These are phyloP conservation scores for Datura wrightii DNA, from an alignment of 257 asterid genomes.

Conservation along the genomic window DNA sequence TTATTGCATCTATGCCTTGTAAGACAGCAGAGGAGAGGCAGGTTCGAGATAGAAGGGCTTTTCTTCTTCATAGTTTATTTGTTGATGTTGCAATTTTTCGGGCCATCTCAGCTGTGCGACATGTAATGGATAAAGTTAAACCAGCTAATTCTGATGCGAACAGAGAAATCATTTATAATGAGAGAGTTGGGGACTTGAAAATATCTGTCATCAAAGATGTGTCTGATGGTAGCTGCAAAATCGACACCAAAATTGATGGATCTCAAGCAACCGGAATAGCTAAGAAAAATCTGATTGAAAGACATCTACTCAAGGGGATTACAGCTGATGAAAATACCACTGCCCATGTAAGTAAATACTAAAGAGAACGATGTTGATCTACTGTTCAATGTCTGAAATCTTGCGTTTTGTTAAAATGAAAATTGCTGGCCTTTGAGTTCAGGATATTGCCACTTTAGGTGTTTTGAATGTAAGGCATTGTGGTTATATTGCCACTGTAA, in stretches of 20 bases:
- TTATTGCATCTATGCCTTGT: constrained; percentile 93
- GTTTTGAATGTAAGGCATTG: constrained; percentile 72
- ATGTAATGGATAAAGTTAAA: constrained; percentile 67
- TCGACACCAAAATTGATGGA: constrained; percentile 94
- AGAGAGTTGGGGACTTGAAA: constrained; percentile 80
- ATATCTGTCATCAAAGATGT: constrained; percentile 75
- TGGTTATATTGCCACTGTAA: constrained; percentile 81
- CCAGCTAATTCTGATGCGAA: constrained; percentile 47
- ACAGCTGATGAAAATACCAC: constrained; percentile 95
- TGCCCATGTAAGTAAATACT: constrained; percentile 75
- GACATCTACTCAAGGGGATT: constrained; percentile 93
- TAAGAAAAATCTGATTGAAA: constrained; percentile 65
- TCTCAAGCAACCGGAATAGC: constrained; percentile 69
- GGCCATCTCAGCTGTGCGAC: constrained; percentile 74
- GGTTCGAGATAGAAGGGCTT: constrained; percentile 87
- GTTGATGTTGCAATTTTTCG: constrained; percentile 92
- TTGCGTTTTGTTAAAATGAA: background rate
- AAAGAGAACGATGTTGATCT: background rate
- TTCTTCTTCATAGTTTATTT: constrained; percentile 91
- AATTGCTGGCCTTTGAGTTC: constrained; percentile 35
- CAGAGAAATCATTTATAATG: constrained; percentile 49
- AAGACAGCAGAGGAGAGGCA: constrained; percentile 95
- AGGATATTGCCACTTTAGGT: constrained; percentile 92
- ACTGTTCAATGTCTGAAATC: background rate
- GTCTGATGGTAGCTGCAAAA: constrained; percentile 78